Evolutionary conservation across 768 basidiomycete genomes (phyloP), one percentile per base, ranked within the genome.

Genomic region (Cyclocybe cylindracea): DNA sequence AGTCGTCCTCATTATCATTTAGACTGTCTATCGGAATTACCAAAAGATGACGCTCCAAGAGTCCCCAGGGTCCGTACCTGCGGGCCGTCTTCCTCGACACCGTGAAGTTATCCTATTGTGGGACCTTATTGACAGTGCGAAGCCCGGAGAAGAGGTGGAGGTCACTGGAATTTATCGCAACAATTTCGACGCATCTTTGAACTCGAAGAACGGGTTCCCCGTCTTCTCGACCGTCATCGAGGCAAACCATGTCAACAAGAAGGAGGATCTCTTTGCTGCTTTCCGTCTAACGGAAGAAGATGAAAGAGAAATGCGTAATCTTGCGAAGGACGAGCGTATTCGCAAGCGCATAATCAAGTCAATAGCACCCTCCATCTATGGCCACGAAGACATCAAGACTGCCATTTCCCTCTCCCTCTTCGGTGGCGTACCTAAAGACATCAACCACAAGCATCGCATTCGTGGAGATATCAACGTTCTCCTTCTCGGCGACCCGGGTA

Each of bases 21-120:
- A 98, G 92, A 99, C 97, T 1, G 86, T 99, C 2, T 99, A 98
- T 68, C 83, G 97, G 49, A 99, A 99, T 69, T 98, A 97, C 67
- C 97, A 99, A 70, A 96, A 93, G 70, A 91, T 98, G 93, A 98
- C 95, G 5, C 71, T 99, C 39, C 97, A 99, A 66, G 97, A 99
- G 67, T 95, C 94, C 6, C 97, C 97, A 9, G 97, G 97, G 2
- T 93, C 92, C 2, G 97, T 99, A 1, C 97, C 97, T 48, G 94
- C 97, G 14, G 97, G 97, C 69, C 93, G 97, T 61, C 78, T 98
- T 6, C 97, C 97, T 4, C 80, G 97, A 45, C 97, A 99, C 70
- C 88, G 97, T 42, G 97, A 99, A 67, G 94, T 99, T 24, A 85
- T 99, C 54, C 79, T 98, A 1, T 78, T 99, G 10, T 98, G 97